These are phyloP conservation scores for Aspergillus indologenus DNA, from an alignment of 495 filamentous ascomycete species.

Conservation along the genomic window DNA sequence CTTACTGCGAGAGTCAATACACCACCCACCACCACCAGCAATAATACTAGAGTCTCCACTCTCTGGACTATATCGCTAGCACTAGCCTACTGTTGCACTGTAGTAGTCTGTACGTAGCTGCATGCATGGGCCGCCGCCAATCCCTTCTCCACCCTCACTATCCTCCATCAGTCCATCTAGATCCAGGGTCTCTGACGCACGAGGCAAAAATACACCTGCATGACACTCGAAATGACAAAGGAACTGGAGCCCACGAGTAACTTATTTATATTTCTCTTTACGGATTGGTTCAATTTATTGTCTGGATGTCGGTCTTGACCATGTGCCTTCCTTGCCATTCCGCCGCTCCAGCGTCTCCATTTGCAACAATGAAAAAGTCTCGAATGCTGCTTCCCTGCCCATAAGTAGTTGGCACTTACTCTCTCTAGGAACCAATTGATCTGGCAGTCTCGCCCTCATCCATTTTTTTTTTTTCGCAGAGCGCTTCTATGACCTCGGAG, in stretches of 20 bases:
- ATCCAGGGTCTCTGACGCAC: slow-evolving; percentile 37
- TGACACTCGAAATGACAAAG: slow-evolving; percentile 35
- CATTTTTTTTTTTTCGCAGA: slow-evolving; percentile 9
- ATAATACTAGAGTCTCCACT: slow-evolving; percentile 16
- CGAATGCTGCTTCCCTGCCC: slow-evolving; percentile 21
- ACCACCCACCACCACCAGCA: slow-evolving; percentile 6
- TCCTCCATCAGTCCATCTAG: slow-evolving; percentile 34
- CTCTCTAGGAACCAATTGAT: slow-evolving; percentile 16
- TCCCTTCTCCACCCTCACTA: slow-evolving; percentile 27
- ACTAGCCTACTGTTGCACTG: slow-evolving; percentile 10
- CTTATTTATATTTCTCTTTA: slow-evolving; percentile 19
- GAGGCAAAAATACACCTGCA: slow-evolving; percentile 36
- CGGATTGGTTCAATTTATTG: slow-evolving; percentile 23
- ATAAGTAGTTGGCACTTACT: slow-evolving; percentile 13
- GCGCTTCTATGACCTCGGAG: slow-evolving; percentile 4
- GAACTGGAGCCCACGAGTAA: slow-evolving; percentile 22
- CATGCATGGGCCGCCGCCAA: slow-evolving; percentile 32
- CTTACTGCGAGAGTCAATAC: slow-evolving; percentile 17
- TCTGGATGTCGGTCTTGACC: slow-evolving; percentile 22
- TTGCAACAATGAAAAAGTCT: slow-evolving; percentile 23
- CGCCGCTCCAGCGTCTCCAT: slow-evolving; percentile 8
- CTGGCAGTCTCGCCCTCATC: slow-evolving; percentile 4
- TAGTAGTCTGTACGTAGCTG: neutral
- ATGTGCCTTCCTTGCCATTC: slow-evolving; percentile 25
- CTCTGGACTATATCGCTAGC: slow-evolving; percentile 23